phyloP scores from a whole-genome alignment of 306 rosid species.

The Cucurbita pepo region DNA sequence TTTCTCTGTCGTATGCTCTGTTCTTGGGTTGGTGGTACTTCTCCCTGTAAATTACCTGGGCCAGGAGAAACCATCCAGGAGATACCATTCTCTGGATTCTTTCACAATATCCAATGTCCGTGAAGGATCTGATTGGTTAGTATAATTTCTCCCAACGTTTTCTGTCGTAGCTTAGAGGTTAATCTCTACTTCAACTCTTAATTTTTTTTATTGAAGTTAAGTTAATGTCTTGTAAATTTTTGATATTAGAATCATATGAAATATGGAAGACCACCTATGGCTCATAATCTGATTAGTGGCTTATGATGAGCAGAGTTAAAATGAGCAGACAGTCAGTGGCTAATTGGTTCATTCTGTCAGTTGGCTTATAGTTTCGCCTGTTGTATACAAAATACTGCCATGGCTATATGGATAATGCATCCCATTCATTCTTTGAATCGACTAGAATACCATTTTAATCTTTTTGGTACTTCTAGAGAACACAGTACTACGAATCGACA shows the following conservation, averaged over 20 bases:
- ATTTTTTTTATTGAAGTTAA: neutral
- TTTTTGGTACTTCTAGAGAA: neutral
- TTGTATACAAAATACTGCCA: too few species aligned
- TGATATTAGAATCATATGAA: neutral
- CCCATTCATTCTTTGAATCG: neutral
- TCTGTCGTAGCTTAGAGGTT: neutral
- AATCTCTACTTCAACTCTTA: neutral
- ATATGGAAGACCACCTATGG: neutral
- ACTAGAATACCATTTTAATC: neutral
- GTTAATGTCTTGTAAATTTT: neutral
- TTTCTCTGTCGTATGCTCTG: conserved; percentile 50
- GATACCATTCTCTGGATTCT: conserved; percentile 40
- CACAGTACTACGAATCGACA: neutral
- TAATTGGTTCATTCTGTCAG: neutral
- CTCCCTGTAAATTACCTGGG: conserved; percentile 50
- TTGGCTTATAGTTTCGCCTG: neutral
- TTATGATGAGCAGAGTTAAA: too few species aligned
- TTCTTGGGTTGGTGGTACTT: conserved; percentile 57
- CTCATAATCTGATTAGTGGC: neutral
- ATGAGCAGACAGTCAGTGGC: neutral
- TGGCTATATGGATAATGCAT: neutral
- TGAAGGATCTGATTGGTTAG: conserved; percentile 51
- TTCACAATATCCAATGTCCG: conserved; percentile 67
- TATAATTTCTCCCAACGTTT: neutral
- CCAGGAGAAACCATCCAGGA: conserved; percentile 12